These are phyloP conservation scores for Alternaria viburni DNA, from an alignment of 2,329 filamentous ascomycete genomes.

Conservation along the genomic window DNA sequence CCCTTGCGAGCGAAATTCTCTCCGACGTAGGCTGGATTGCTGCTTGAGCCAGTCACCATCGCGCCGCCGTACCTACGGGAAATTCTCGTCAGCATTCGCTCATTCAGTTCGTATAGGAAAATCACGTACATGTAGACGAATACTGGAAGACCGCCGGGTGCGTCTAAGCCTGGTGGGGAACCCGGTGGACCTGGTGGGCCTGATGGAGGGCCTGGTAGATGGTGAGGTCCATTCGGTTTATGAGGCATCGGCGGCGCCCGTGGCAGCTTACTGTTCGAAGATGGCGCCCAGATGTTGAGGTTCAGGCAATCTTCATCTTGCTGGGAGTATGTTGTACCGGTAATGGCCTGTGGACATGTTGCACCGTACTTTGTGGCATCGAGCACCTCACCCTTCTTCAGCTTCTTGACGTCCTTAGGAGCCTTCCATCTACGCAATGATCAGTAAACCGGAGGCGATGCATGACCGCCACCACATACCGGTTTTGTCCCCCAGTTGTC, in stretches of 20 bases:
- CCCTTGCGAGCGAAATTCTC: slow-evolving; percentile 44
- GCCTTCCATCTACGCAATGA: slow-evolving; percentile 23
- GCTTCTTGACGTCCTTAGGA: slow-evolving; percentile 18
- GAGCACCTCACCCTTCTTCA: slow-evolving; percentile 16
- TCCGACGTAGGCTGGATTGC: slow-evolving; percentile 52
- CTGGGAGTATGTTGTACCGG: slow-evolving; percentile 25
- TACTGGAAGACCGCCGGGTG: slow-evolving; percentile 29
- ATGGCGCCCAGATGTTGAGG: slow-evolving; percentile 37
- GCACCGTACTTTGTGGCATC: slow-evolving; percentile 29
- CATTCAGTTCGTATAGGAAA: not conserved
- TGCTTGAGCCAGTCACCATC: slow-evolving; percentile 49
- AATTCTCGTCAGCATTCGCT: not conserved
- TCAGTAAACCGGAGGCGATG: not conserved
- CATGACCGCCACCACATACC: slow-evolving; percentile 10
- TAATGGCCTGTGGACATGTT: slow-evolving; percentile 33
- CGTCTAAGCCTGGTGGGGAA: not conserved
- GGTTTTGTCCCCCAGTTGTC: slow-evolving; percentile 30
- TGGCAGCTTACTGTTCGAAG: not conserved
- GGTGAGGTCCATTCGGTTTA: slow-evolving; percentile 4
- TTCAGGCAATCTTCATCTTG: slow-evolving; percentile 50
- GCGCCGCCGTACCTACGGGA: slow-evolving; percentile 42
- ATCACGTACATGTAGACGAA: slow-evolving; percentile 52
- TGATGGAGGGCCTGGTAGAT: not conserved
- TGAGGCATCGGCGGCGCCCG: slow-evolving; percentile 1
- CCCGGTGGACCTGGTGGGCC: not conserved